Evolutionary conservation across 2,329 filamentous ascomycete genomes (phyloP), one percentile per base, ranked within the genome.

Genomic region (Exutisphaerella laricina): DNA sequence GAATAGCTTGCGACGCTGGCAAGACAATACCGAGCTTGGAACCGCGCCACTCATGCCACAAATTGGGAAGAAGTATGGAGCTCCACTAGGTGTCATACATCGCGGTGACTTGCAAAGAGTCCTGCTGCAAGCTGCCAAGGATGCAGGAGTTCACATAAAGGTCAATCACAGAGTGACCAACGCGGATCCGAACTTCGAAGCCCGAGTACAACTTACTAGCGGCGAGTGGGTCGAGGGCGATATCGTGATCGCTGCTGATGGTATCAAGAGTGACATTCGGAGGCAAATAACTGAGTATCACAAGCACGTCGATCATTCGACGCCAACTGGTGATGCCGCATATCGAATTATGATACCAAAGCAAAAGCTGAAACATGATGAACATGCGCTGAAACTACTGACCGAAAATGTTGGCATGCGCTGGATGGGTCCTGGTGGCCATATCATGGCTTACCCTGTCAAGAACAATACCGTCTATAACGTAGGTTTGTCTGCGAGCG

Each of bases 51-150:
- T n/a, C n/a, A n/a, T n/a, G n/a, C n/a, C n/a, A n/a, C n/a, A n/a
- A n/a, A n/a, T n/a, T n/a, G n/a, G n/a, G n/a, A 45, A 45, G 14
- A 41, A 53, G 30, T 57, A 57, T 32, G 66, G 66, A 2, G 66
- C 62, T 20, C 72, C 66, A 17, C 77, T 76, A 50, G 73, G 71
- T 60, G 74, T 77, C 49, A 76, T 78, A 28, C 74, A 78, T 50
- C 68, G 74, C 7, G 72, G 73, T 2, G 70, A 75, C 46, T 53
- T 78, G 14, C 75, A 78, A 28, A 62, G 58, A 23, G 69, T 66
- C 29, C 60, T 78, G 4, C 52, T 77, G 2, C 62, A 70, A 2
- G 57, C 72, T 23, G 72, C 73, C 3, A 41, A 64, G 3, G 69
- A 74, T 41, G 58, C 78, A 0, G 75, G 75, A 0, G 72, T 66